Conservation (phyloP, 192 early-diverging fungal genomes). For the Coemansia sp. region DNA sequence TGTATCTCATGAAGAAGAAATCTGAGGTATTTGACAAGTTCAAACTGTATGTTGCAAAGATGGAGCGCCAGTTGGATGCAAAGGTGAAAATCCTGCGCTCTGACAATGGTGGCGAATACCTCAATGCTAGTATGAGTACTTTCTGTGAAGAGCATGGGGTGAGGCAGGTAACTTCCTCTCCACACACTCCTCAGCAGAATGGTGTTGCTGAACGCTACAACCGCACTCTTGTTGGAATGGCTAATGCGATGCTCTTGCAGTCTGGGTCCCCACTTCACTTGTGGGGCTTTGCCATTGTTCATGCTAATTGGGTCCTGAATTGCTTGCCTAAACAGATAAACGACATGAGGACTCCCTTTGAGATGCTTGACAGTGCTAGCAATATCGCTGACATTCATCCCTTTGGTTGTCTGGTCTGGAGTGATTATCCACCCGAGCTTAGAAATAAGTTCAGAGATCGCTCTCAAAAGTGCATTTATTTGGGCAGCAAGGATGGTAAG, state of each 20-base stretch:
- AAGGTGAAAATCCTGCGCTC: slow-evolving; percentile 1
- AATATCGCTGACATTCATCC: slow-evolving; percentile 7
- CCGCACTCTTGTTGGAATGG: slow-evolving; percentile 6
- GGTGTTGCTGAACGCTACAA: slow-evolving; percentile 9
- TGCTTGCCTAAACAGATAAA: slow-evolving; percentile 12
- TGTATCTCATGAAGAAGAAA: slow-evolving; percentile 11
- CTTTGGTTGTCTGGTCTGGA: slow-evolving; percentile 11
- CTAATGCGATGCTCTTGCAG: neutral
- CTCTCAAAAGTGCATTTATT: slow-evolving; percentile 4
- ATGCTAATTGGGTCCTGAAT: slow-evolving; percentile 13
- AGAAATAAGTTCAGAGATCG: slow-evolving; percentile 12
- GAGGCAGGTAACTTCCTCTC: slow-evolving; percentile 1
- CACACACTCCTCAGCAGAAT: slow-evolving; percentile 2
- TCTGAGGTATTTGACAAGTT: slow-evolving; percentile 7
- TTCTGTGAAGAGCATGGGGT: neutral
- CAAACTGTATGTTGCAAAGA: neutral
- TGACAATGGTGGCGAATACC: slow-evolving; percentile 8
- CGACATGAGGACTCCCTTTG: slow-evolving; percentile 2
- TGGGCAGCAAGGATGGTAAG: slow-evolving; percentile 9
- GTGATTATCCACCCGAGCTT: neutral
- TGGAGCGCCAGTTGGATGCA: slow-evolving; percentile 9
- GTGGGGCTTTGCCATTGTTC: slow-evolving; percentile 1
- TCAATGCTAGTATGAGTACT: neutral
- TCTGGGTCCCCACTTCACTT: neutral
- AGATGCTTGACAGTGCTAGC: slow-evolving; percentile 5